Evolutionary conservation across 1,139 yeast genomes (phyloP), one percentile per base, ranked within the genome.

Genomic region (Nadsonia commutata): DNA sequence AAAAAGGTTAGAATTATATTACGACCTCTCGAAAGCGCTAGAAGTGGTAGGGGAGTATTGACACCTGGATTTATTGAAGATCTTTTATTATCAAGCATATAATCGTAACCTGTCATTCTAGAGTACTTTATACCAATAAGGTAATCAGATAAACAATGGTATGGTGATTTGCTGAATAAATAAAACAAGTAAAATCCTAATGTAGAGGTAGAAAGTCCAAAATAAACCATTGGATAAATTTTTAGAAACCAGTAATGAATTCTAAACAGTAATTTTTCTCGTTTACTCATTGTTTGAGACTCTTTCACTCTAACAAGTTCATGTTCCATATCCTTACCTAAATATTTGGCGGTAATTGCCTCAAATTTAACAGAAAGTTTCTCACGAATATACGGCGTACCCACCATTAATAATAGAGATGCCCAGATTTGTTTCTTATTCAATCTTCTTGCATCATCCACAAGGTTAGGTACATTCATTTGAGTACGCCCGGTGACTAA

Each of bases 351-450:
- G 49, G 74, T 69, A 57, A 83, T 66, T 42, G 70, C 64, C 48
- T 83, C 93, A 57, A 78, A 79, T 46, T 74, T 61, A 18, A 74
- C 71, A 48, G 80, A 82, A 43, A 82, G 63, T 55, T 84, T 85
- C 48, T 78, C 88, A 45, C 66, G 67, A 16, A 85, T 16, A 53
- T 86, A 90, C 0, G 90, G 80, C 1, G 75, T 58, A 0, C 83
- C 79, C 1, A 84, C 74, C 11, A 81, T 60, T 49, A 79, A 81
- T 36, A 78, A 59, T 31, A 88, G 60, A 0, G 86, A 70, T 0
- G 74, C 72, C n/a, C 65, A 45, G 2, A 72, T 63, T 56, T 88
- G 97, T 2, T 60, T 46, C 1, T 54, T 56, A 0, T 76, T 70
- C 40, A 88, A 65, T 31, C 75, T 62, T 46, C 82, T 67, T 46